phyloP scores from a whole-genome alignment of 768 basidiomycete species.

The Tephrocybe sp. region DNA sequence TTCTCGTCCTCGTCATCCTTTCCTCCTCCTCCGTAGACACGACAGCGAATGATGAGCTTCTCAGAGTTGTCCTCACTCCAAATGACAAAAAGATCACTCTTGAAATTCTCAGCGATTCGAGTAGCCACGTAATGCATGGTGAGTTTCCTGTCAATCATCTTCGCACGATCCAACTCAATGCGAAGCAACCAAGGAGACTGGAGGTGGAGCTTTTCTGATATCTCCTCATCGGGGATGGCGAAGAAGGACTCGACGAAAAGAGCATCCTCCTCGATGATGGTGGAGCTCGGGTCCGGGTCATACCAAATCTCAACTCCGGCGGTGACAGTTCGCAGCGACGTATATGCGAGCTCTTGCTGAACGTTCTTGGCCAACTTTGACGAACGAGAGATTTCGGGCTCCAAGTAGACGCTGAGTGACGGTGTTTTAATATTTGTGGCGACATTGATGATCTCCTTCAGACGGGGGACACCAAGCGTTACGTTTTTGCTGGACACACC shows the following conservation, averaged over 20 bases:
- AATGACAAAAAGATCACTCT: slow-evolving; percentile 95
- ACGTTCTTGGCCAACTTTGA: slow-evolving; percentile 77
- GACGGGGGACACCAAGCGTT: slow-evolving; percentile 96
- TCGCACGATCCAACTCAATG: slow-evolving; percentile 93
- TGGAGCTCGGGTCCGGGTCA: slow-evolving; percentile 88
- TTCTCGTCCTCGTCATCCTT: slow-evolving; percentile 84
- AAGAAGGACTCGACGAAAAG: slow-evolving; percentile 99
- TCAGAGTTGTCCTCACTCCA: slow-evolving; percentile 99
- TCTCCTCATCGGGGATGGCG: slow-evolving; percentile 96
- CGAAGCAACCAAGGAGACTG: slow-evolving; percentile 98
- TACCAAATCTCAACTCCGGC: slow-evolving; percentile 98
- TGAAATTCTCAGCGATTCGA: slow-evolving; percentile 92
- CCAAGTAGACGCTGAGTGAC: slow-evolving; percentile 89
- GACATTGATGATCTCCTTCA: slow-evolving; percentile 99
- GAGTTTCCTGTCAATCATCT: slow-evolving; percentile 97
- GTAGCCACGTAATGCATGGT: slow-evolving; percentile 94
- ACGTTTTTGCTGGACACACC: slow-evolving; percentile 99
- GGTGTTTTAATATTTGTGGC: slow-evolving; percentile 99
- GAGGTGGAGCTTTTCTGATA: slow-evolving; percentile 85
- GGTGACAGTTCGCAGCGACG: slow-evolving; percentile 91
- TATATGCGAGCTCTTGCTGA: slow-evolving; percentile 91
- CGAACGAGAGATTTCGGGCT: slow-evolving; percentile 65
- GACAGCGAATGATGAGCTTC: slow-evolving; percentile 95
- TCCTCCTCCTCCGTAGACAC: slow-evolving; percentile 81
- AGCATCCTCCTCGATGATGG: slow-evolving; percentile 94